phyloP scores from a whole-genome alignment of 345 rosid genomes.

The Leavenworthia alabamica region DNA sequence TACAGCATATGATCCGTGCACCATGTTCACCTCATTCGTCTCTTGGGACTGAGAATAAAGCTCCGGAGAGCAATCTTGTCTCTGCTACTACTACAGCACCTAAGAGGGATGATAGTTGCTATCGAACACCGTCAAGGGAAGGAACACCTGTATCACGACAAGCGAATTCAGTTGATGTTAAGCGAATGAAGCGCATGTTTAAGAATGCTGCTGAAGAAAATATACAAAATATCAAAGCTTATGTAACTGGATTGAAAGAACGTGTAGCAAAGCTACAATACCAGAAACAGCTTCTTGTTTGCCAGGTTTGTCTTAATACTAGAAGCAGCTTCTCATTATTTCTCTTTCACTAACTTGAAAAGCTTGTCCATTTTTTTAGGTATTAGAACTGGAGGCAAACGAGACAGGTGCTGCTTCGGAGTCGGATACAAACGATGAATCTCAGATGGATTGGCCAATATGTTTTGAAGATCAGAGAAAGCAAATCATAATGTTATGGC shows the following conservation, averaged over 20 bases:
- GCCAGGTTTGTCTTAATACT: slow-evolving; percentile 75
- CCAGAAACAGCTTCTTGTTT: slow-evolving; percentile 95
- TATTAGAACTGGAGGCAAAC: slow-evolving; percentile 70
- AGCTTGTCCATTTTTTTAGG: slow-evolving; percentile 36
- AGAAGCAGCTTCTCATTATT: not conserved
- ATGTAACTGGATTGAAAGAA: slow-evolving; percentile 85
- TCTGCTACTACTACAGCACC: slow-evolving; percentile 21
- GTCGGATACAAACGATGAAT: slow-evolving; percentile 33
- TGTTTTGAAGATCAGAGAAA: slow-evolving; percentile 75
- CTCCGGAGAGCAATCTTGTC: slow-evolving; percentile 46
- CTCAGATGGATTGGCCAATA: slow-evolving; percentile 66
- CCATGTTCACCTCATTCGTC: slow-evolving; percentile 84
- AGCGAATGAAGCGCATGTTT: slow-evolving; percentile 89
- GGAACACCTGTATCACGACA: slow-evolving; percentile 50
- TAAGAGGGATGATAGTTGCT: slow-evolving; percentile 31
- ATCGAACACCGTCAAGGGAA: slow-evolving; percentile 46
- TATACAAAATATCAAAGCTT: slow-evolving; percentile 68
- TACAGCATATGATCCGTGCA: slow-evolving; percentile 65
- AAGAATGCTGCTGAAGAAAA: slow-evolving; percentile 96
- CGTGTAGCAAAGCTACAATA: slow-evolving; percentile 94
- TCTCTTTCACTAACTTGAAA: not conserved
- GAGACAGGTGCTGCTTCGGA: slow-evolving; percentile 39
- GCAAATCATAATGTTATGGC: slow-evolving; percentile 95
- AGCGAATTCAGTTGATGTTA: slow-evolving; percentile 74
- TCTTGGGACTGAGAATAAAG: slow-evolving; percentile 65